phyloP scores from a whole-genome alignment of 306 rosid genomes.

The Luffa acutangula region DNA sequence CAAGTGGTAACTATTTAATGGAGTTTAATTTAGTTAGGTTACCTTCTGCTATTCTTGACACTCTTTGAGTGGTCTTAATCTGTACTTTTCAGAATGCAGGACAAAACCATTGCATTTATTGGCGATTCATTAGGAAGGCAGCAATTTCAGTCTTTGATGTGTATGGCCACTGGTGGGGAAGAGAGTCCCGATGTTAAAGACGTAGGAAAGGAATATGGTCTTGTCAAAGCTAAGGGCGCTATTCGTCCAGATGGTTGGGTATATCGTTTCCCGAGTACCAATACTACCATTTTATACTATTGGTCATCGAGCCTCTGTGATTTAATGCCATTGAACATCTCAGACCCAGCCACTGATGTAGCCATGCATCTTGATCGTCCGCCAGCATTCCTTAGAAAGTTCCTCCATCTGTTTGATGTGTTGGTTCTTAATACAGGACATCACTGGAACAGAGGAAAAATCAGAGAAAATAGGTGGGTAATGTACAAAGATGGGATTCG shows the following conservation, averaged over 20 bases:
- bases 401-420: conserved; percentile 50
- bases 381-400: conserved; percentile 59
- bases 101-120: conserved; percentile 72
- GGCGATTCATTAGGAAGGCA: conserved; percentile 92
- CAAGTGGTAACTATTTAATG: neutral
- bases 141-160: conserved; percentile 93
- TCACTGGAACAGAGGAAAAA: conserved; percentile 86
- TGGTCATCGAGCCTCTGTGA: conserved; percentile 90
- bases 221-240: conserved; percentile 61
- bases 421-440: conserved; percentile 93
- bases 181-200: conserved; percentile 50
- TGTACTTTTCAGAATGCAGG: conserved; percentile 54
- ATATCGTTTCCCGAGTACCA: conserved; percentile 59
- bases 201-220: conserved; percentile 68
- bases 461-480: conserved; percentile 66
- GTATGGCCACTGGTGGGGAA: conserved; percentile 75
- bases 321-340: conserved; percentile 46
- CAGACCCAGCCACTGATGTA: conserved; percentile 34
- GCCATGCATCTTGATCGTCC: conserved; percentile 95
- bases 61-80: neutral
- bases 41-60: neutral
- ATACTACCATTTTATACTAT: conserved; percentile 77
- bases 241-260: conserved; percentile 97
- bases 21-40: neutral
- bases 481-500: conserved; percentile 63